phyloP scores from a whole-genome alignment of 2,329 filamentous ascomycete genomes.

The Verticillium dahliae region DNA sequence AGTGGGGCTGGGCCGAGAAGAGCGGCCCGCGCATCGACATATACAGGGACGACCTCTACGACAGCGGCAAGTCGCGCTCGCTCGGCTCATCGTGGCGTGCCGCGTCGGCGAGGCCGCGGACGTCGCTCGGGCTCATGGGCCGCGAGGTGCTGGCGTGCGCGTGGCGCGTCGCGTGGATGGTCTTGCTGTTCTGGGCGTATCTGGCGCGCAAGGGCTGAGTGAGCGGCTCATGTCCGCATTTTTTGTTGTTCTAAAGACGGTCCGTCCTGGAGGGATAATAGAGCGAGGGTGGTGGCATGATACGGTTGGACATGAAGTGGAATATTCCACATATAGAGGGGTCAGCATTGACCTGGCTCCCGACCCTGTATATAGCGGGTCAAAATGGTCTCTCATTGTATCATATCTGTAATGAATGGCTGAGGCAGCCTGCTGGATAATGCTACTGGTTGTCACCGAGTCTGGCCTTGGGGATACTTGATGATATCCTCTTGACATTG shows the following conservation, averaged over 20 bases:
- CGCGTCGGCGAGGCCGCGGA: slow-evolving; percentile 19
- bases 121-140: slow-evolving; percentile 36
- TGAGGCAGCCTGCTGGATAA: neutral
- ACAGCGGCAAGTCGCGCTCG: slow-evolving; percentile 28
- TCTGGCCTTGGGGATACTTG: no score
- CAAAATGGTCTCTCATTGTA: neutral
- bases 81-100: slow-evolving; percentile 16
- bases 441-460: neutral
- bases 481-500: no score
- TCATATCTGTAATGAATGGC: neutral
- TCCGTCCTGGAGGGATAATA: neutral
- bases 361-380: neutral
- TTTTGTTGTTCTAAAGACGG: neutral
- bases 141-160: slow-evolving; percentile 57
- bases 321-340: neutral
- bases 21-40: slow-evolving; percentile 47
- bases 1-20: slow-evolving; percentile 37
- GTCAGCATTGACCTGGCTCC: neutral
- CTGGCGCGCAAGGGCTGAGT: slow-evolving; percentile 56
- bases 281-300: no score
- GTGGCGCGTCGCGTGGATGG: slow-evolving; percentile 58
- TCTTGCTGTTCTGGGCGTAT: slow-evolving; percentile 58
- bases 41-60: slow-evolving; percentile 37
- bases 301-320: neutral
- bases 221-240: neutral